A percentile compares a stretch with the other conserved stretches of the same genome.
phyloP scores from a whole-genome alignment of 208 protist species.

The Wallacemonas rigidus region DNA sequence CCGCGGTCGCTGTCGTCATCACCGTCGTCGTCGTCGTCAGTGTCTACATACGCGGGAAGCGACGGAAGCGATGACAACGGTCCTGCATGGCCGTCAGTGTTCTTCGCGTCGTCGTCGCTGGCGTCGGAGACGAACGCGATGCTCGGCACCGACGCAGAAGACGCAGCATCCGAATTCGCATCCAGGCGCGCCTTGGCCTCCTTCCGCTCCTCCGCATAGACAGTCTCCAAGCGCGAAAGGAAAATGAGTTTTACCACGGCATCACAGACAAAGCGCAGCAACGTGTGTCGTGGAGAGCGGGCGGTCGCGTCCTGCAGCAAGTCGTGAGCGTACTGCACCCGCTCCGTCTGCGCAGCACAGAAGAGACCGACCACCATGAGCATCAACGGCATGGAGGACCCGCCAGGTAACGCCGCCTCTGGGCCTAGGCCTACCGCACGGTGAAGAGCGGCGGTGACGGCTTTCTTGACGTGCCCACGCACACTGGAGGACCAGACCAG shows the following conservation, averaged over 20 bases:
- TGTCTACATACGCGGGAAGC: not conserved
- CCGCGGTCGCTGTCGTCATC: not conserved
- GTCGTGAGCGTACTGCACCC: slow-evolving; percentile 48
- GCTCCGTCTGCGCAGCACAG: slow-evolving; percentile 30
- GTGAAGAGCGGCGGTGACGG: slow-evolving; percentile 27
- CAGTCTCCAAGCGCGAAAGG: slow-evolving; percentile 45
- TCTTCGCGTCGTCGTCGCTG: not conserved
- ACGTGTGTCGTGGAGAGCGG: slow-evolving; percentile 15
- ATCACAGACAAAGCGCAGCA: slow-evolving; percentile 72
- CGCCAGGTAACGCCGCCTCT: slow-evolving; percentile 22
- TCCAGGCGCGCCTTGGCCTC: not conserved
- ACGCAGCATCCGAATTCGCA: too few species aligned
- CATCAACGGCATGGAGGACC: slow-evolving; percentile 66
- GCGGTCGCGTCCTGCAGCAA: slow-evolving; percentile 43
- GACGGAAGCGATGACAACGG: not conserved
- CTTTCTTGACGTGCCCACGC: slow-evolving; percentile 47
- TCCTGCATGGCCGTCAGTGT: not conserved
- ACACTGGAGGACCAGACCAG: slow-evolving; percentile 39
- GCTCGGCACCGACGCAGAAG: not conserved
- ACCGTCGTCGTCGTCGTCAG: not conserved
- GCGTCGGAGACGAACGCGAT: not conserved
- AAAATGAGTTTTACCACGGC: slow-evolving; percentile 68
- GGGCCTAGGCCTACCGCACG: slow-evolving; percentile 19
- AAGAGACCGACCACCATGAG: slow-evolving; percentile 57
- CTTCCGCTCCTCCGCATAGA: slow-evolving; percentile 13